phyloP scores from a whole-genome alignment of 1,139 yeast genomes.

The Yamadazyma epiphylla region DNA sequence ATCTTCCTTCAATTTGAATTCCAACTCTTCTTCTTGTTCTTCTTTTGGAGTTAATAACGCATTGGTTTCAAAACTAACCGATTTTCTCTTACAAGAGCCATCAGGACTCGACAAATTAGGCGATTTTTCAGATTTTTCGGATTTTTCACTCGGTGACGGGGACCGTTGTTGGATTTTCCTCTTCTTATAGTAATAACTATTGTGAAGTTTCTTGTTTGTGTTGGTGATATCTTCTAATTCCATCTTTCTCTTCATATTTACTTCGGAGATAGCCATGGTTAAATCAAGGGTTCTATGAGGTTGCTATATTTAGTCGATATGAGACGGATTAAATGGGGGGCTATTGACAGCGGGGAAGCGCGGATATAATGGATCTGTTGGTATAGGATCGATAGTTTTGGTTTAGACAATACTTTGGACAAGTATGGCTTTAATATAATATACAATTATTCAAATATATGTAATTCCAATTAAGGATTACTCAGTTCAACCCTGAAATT shows the following conservation, averaged over 20 bases:
- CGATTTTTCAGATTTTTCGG: background rate
- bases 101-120: background rate
- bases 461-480: constrained; percentile 8
- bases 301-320: background rate
- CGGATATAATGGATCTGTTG: no score
- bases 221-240: constrained; percentile 37
- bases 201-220: constrained; percentile 19
- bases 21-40: constrained; percentile 20
- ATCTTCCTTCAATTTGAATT: constrained; percentile 3
- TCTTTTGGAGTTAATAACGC: constrained; percentile 45
- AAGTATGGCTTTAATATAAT: background rate
- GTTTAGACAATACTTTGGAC: no score
- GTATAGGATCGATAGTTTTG: no score
- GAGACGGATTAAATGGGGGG: constrained; percentile 2
- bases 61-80: constrained; percentile 17
- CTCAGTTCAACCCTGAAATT: constrained; percentile 1
- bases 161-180: constrained; percentile 19
- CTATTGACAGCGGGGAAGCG: no score
- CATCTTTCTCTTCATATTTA: constrained; percentile 25
- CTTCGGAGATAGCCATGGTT: constrained; percentile 14
- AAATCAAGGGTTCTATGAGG: background rate
- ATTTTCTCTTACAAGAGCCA: constrained; percentile 4
- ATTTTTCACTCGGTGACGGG: constrained; percentile 19
- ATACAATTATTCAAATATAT: background rate
- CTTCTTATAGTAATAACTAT: constrained; percentile 10